Percentiles rank a stretch among this genome's conserved stretches.
These are phyloP conservation scores for Capsicum rhomboideum DNA, from an alignment of 257 asterid genomes.

Conservation along the genomic window DNA sequence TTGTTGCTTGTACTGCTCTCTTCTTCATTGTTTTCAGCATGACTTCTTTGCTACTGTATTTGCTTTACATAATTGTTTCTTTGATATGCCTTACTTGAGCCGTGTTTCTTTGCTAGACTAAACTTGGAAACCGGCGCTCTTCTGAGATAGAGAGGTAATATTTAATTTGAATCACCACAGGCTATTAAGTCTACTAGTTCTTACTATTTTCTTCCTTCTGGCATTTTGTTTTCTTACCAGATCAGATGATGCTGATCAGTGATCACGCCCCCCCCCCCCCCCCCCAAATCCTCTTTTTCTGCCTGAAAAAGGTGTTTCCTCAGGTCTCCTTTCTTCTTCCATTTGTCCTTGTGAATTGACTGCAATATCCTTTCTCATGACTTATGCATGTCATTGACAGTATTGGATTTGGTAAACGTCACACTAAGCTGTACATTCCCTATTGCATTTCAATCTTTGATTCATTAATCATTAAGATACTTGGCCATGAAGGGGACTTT, in stretches of 20 bases:
- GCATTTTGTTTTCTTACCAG: neutral
- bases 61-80: too few species aligned
- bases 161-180: neutral
- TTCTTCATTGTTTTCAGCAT: too few species aligned
- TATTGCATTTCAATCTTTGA: neutral
- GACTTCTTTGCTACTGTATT: too few species aligned
- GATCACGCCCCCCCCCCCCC: too few species aligned
- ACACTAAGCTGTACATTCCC: neutral
- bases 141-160: too few species aligned
- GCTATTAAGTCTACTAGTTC: neutral
- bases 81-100: too few species aligned
- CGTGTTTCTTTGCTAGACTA: too few species aligned
- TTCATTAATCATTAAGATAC: slow-evolving; percentile 5
- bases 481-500: neutral
- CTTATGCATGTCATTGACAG: neutral
- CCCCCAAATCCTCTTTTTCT: too few species aligned
- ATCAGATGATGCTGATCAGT: neutral
- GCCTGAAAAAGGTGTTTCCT: neutral
- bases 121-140: too few species aligned
- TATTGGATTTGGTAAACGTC: slow-evolving; percentile 8
- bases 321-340: too few species aligned
- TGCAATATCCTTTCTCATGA: neutral
- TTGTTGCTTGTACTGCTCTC: too few species aligned
- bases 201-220: neutral
- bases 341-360: too few species aligned